A percentile compares a stretch with the other conserved stretches of the same genome.
Conservation (phyloP, 2,329 filamentous ascomycete species). For the Phyllosticta ampelicida region DNA sequence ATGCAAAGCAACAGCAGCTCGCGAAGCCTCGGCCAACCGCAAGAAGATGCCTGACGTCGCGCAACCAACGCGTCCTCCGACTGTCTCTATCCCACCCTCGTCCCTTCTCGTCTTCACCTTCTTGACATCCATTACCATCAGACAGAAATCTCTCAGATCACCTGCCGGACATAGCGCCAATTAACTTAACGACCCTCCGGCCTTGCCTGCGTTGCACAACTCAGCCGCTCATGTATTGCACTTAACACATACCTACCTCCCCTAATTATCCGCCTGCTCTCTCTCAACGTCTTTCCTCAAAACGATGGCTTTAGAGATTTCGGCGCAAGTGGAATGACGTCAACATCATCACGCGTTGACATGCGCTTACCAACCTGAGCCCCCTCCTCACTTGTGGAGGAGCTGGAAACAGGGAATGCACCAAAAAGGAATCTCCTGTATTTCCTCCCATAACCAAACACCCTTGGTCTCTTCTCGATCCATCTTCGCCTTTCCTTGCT, state of each 20-base stretch:
- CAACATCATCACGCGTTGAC: too few relatives aligned
- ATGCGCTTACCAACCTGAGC: too few relatives aligned
- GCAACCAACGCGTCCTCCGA: too few relatives aligned
- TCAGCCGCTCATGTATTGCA: background rate
- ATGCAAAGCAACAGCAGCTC: background rate
- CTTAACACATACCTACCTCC: background rate
- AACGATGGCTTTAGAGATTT: too few relatives aligned
- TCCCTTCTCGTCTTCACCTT: background rate
- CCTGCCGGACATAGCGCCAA: background rate
- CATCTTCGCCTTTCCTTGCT: too few relatives aligned
- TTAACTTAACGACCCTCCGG: background rate
- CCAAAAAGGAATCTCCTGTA: too few relatives aligned
- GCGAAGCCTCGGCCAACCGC: background rate
- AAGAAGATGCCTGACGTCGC: background rate
- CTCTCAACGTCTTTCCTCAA: too few relatives aligned
- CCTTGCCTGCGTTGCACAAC: background rate
- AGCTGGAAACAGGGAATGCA: too few relatives aligned
- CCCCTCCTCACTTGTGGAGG: too few relatives aligned
- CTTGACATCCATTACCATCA: background rate
- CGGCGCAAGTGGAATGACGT: too few relatives aligned
- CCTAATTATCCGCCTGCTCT: background rate
- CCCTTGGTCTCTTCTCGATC: too few relatives aligned
- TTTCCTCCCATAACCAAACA: too few relatives aligned
- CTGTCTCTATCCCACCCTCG: background rate
- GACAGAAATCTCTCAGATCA: background rate